Evolutionary conservation across 345 rosid genomes (phyloP).

Genomic region (Populus euphratica): DNA sequence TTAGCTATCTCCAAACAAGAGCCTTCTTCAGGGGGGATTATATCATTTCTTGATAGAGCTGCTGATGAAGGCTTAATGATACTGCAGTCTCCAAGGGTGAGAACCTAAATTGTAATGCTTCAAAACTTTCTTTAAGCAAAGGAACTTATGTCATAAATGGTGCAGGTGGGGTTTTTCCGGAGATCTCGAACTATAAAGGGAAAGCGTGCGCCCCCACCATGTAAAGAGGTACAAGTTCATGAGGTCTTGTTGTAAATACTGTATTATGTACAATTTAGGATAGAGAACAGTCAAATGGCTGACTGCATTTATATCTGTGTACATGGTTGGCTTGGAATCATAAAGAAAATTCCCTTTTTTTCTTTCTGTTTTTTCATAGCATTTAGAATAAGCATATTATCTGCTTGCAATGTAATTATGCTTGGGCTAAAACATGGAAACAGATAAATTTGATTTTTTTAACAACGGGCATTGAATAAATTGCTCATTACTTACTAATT

Average conservation of each 20-base stretch:
- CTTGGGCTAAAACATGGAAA: not conserved
- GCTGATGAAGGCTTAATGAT: conserved; percentile 71
- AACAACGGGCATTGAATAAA: not conserved
- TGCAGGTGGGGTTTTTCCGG: conserved; percentile 80
- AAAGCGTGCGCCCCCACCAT: conserved; percentile 72
- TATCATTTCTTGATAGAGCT: conserved; percentile 53
- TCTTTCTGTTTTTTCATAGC: not conserved
- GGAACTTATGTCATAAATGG: conserved; percentile 18
- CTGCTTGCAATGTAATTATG: not conserved
- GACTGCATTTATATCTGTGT: not conserved
- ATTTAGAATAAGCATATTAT: not conserved
- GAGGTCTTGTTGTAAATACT: not conserved
- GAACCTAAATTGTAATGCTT: conserved; percentile 14
- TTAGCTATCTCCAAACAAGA: conserved; percentile 51
- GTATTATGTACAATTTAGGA: not conserved
- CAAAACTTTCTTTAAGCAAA: conserved; percentile 7
- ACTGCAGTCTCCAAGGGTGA: conserved; percentile 78
- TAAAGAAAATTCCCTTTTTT: not conserved
- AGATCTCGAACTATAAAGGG: conserved; percentile 81
- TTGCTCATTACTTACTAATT: not conserved
- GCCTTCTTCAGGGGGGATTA: conserved; percentile 35
- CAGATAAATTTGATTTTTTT: not conserved
- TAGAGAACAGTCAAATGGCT: not conserved
- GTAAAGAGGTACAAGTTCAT: conserved; percentile 65
- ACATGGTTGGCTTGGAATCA: not conserved